A percentile compares a stretch with the other conserved stretches of the same genome.
Conservation (phyloP, 2,329 filamentous ascomycete genomes). For the Zymoseptoria tritici region DNA sequence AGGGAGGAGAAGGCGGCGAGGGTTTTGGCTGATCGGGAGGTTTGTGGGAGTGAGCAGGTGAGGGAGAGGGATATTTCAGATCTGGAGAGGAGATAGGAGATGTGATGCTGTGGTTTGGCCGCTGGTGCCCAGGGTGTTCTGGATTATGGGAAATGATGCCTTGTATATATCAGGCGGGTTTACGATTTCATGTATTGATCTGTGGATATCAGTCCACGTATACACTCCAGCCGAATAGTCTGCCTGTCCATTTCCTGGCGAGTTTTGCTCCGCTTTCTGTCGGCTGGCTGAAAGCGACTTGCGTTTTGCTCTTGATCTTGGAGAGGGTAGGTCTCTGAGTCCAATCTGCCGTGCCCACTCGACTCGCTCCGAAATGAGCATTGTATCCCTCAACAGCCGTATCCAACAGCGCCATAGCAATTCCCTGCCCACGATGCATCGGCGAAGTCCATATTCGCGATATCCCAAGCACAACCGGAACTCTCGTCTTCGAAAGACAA, state of each 20-base stretch:
- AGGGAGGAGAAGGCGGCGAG: slow-evolving; percentile 41
- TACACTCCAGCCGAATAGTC: slow-evolving; percentile 51
- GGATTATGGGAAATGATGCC: neutral
- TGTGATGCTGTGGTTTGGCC: too few relatives aligned
- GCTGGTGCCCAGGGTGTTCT: neutral
- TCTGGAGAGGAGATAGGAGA: neutral
- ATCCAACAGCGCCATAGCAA: slow-evolving; percentile 52
- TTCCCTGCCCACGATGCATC: slow-evolving; percentile 48
- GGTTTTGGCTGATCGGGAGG: slow-evolving; percentile 40
- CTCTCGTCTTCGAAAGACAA: slow-evolving; percentile 11
- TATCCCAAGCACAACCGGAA: slow-evolving; percentile 50
- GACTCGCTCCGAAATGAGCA: neutral
- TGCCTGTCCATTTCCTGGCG: slow-evolving; percentile 52
- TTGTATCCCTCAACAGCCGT: slow-evolving; percentile 19
- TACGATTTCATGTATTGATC: neutral
- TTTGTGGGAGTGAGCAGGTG: slow-evolving; percentile 39
- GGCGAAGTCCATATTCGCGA: slow-evolving; percentile 59
- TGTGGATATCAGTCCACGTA: slow-evolving; percentile 47
- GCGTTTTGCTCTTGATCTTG: slow-evolving; percentile 46
- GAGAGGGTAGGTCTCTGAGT: too few relatives aligned
- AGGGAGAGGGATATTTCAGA: slow-evolving; percentile 4
- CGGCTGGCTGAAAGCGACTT: slow-evolving; percentile 60
- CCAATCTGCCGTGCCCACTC: neutral
- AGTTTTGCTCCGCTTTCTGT: slow-evolving; percentile 53
- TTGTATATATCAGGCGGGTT: neutral